phyloP scores from a whole-genome alignment of 139 green algal species.

The Picochlorum costavermella region DNA sequence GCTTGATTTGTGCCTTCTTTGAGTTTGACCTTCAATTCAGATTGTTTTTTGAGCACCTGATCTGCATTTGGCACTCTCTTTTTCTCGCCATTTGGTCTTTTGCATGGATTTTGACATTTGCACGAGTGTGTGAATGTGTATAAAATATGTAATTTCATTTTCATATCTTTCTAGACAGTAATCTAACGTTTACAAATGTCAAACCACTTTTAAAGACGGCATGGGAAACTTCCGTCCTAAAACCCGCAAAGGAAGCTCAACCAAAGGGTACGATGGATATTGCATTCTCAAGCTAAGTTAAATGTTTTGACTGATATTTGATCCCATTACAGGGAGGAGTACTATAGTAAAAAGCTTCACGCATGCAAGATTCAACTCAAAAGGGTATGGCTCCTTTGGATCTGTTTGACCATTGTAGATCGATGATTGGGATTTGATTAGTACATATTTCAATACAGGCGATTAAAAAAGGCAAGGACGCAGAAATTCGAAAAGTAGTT shows the following conservation, averaged over 20 bases:
- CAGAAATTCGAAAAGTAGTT: conserved; percentile 6
- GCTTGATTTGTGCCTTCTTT: conserved; percentile 15
- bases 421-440: background rate
- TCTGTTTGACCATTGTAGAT: too few species aligned
- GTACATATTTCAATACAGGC: background rate
- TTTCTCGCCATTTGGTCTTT: too few species aligned
- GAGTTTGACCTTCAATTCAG: background rate
- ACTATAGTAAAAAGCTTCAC: conserved; percentile 3
- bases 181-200: too few species aligned
- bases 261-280: too few species aligned
- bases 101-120: too few species aligned
- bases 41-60: background rate
- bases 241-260: too few species aligned
- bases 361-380: conserved; percentile 1
- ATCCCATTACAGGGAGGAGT: conserved; percentile 5
- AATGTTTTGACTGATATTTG: background rate
- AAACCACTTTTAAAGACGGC: too few species aligned
- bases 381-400: background rate
- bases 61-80: too few species aligned
- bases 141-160: too few species aligned
- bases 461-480: conserved; percentile 10
- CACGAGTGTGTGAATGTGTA: too few species aligned
- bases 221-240: too few species aligned
- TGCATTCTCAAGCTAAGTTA: background rate
- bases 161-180: too few species aligned